Evolutionary conservation across 2,329 filamentous ascomycete species (phyloP).

Genomic region (Mycocentrospora acerina): DNA sequence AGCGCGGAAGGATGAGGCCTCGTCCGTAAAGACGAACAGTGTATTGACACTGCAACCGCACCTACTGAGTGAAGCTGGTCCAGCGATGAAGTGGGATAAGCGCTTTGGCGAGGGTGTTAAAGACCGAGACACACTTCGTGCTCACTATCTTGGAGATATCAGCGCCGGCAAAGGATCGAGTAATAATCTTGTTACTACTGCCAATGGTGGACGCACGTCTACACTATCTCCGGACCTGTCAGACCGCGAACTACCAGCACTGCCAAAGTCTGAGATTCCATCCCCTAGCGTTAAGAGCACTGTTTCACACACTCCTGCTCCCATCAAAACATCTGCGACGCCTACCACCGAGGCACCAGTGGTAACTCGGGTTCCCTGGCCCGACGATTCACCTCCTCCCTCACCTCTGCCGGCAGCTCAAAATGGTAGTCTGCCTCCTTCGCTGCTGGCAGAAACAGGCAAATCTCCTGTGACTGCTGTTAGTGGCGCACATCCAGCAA

Average conservation of each 20-base stretch:
- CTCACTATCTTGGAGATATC: constrained; percentile 78
- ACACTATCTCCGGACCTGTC: constrained; percentile 26
- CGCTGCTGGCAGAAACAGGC: no score
- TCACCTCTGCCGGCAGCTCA: constrained; percentile 32
- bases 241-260: constrained; percentile 46
- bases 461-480: constrained; percentile 4
- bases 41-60: constrained; percentile 83
- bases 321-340: constrained; percentile 12
- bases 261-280: constrained; percentile 38
- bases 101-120: constrained; percentile 91
- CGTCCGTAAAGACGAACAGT: constrained; percentile 77
- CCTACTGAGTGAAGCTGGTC: constrained; percentile 82
- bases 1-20: constrained; percentile 56
- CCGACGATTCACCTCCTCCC: constrained; percentile 23
- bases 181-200: constrained; percentile 43
- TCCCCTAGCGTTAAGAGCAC: constrained; percentile 20
- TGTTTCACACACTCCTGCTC: constrained; percentile 33
- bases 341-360: constrained; percentile 32
- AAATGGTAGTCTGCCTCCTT: constrained; percentile 28
- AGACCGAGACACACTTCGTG: constrained; percentile 81
- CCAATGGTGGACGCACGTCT: constrained; percentile 33
- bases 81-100: constrained; percentile 95
- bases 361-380: constrained; percentile 36
- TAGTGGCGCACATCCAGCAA: constrained; percentile 46
- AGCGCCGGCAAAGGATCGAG: constrained; percentile 69